Base-by-base conservation (phyloP, 176 grass and related monocot species). In the Carex pumila region DNA sequence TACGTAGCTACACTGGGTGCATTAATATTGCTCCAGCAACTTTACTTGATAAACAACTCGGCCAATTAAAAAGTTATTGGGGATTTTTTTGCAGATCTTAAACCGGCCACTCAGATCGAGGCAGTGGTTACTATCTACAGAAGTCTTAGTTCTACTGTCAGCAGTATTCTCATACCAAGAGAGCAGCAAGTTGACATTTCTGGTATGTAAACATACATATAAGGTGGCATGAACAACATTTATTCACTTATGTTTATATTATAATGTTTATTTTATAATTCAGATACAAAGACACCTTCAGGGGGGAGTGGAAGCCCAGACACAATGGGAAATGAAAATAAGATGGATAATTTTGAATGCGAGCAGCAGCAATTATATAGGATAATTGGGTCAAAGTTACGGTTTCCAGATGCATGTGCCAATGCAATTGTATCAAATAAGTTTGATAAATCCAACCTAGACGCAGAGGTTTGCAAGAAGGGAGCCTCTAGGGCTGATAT, bases 91-190 rank as follows among this genome's bases (percentile, higher is more conserved):
- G 66, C 77, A 91, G 86, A 88, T 79, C 80, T 88, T 81, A 91
- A 65, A 54, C 74, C 74, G 22, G 88, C 89, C 45, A 80, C 59
- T 85, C 88, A 95, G n/a, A 83, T 99, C 7, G 93, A 93, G 69
- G 80, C 91, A 18, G 87, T 99, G 61, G 93, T 93, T 68, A 89
- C 80, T 60, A 95, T 99, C 25, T 88, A 93, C 76, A 93, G 65
- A 87, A 95, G 81, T 79, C 88, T 95, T 2, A 89, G 77, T 92
- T 93, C 91, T 36, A 92, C 91, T 5, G 54, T 99, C 80, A 87
- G 78, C 36, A 92, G 87, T 77, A 90, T 95, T 85, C 37, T 87
- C 15, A 66, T 78, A 3, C 85, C 88, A 41, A 83, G 75, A 60
- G 86, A 83, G 36, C 25, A 57, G 67, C 88, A 89, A 85, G 30